These are phyloP conservation scores for Setaria viridis DNA, from an alignment of 202 grass and related monocot genomes.

Conservation along the genomic window DNA sequence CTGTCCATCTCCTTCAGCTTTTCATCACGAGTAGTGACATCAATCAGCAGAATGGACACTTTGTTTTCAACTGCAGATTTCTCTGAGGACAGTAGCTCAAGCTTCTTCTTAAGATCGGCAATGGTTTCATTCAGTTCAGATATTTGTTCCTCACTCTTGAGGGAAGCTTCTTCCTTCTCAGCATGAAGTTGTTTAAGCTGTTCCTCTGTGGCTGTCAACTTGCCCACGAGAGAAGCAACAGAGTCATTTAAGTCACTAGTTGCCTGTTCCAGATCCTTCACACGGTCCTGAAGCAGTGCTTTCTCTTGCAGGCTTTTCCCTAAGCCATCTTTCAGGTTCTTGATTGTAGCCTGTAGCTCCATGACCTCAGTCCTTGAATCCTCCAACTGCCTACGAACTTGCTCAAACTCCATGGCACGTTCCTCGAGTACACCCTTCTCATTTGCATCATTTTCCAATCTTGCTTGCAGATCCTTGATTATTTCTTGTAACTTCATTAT, in stretches of 20 bases:
- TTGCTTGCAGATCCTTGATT: conserved; percentile 60
- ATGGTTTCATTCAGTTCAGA: conserved; percentile 58
- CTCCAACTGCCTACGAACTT: conserved; percentile 59
- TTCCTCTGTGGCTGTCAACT: conserved; percentile 48
- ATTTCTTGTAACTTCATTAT: conserved; percentile 58
- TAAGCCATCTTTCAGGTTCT: conserved; percentile 59
- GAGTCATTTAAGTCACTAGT: conserved; percentile 9
- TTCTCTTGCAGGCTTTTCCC: conserved; percentile 59
- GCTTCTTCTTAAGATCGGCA: conserved; percentile 45
- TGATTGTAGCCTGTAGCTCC: conserved; percentile 53
- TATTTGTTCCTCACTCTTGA: conserved; percentile 56
- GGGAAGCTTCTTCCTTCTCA: conserved; percentile 47
- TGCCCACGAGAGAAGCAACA: conserved; percentile 46
- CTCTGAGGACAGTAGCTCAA: conserved; percentile 55
- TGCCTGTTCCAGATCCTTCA: conserved; percentile 60
- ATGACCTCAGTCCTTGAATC: conserved; percentile 42
- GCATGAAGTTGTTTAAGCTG: conserved; percentile 50
- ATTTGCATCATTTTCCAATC: conserved; percentile 53
- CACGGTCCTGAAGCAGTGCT: conserved; percentile 45
- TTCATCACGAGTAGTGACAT: conserved; percentile 52
- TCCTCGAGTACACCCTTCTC: conserved; percentile 67
- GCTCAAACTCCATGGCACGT: conserved; percentile 53
- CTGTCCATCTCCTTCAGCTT: conserved; percentile 53
- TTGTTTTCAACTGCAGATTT: conserved; percentile 54
- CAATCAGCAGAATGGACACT: conserved; percentile 36